Evolutionary conservation across 2,329 filamentous ascomycete genomes (phyloP).

Genomic region (Fusarium sp.): DNA sequence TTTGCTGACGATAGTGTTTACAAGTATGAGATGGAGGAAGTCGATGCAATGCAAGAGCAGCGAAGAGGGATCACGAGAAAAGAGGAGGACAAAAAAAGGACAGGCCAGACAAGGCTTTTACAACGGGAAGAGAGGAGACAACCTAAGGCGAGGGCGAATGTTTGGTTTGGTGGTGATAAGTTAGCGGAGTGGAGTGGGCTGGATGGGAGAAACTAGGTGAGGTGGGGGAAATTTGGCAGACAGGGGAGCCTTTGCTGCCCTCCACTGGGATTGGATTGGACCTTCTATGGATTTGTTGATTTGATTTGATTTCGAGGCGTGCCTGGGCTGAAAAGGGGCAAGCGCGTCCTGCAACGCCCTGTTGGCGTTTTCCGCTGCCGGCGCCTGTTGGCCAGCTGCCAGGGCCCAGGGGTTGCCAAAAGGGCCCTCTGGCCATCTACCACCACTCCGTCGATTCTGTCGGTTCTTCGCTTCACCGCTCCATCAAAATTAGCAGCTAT

Average conservation of each 20-base stretch:
- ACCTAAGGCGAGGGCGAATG: constrained; percentile 39
- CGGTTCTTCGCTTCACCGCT: constrained; percentile 35
- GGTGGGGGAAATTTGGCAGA: constrained; percentile 58
- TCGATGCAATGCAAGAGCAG: constrained; percentile 48
- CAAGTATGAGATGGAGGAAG: constrained; percentile 41
- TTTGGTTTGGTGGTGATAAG: constrained; percentile 43
- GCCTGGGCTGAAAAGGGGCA: constrained; percentile 45
- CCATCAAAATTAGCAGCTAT: constrained; percentile 16
- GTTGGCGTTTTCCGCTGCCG: constrained; percentile 35
- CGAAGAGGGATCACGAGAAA: constrained; percentile 42
- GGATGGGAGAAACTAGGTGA: constrained; percentile 52
- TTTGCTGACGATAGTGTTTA: constrained; percentile 55
- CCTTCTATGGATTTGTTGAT: constrained; percentile 50
- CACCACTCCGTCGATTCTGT: constrained; percentile 20
- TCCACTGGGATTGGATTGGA: constrained; percentile 39
- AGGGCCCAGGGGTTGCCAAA: constrained; percentile 20
- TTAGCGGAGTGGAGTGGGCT: constrained; percentile 35
- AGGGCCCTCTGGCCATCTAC: constrained; percentile 13
- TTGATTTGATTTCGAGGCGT: constrained; percentile 43
- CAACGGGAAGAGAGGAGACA: constrained; percentile 40
- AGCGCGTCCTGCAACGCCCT: constrained; percentile 46
- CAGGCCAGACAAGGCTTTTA: constrained; percentile 45
- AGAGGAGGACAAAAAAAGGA: constrained; percentile 39
- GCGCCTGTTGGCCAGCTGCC: constrained; percentile 34
- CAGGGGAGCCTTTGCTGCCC: constrained; percentile 46